Base-by-base conservation (phyloP, 306 rosid species). In the Trifolium repens region DNA sequence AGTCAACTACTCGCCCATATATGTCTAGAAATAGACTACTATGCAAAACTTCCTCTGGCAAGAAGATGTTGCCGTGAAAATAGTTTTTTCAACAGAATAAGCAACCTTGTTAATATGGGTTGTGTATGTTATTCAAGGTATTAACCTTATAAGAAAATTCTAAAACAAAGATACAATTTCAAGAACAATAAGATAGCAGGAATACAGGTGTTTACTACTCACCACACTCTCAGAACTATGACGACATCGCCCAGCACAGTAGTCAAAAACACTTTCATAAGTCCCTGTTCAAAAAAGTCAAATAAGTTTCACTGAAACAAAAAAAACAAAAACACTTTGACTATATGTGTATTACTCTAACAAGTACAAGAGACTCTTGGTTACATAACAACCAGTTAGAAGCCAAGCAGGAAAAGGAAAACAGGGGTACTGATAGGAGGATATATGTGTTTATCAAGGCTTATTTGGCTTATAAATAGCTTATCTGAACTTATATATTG, bases 161-260 rank as follows among this genome's bases (percentile, higher is more conserved):
- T 71, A 62, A 66, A 47, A 52, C 7, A 55, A 42, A 73, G 74
- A 60, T 14, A 54, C 59, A 67, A 68, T 39, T 67, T 73, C 34
- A 84, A 37, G 50, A 54, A 61, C 44, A 67, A 47, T 9, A 7
- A 50, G 32, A 71, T 64, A 35, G 30, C 47, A 57, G 60, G 81
- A 80, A 70, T 37, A 57, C 71, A 47, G 43, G 10, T 71, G 81
- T 43, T 71, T 54, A 76, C 94, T 54, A 76, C 94, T 86, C 84
- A 94, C 98, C 84, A 94, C 98, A 86, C 98, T 94, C 82, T 90
- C 98, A 61, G 98, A 90, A 77, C 92, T 94, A 84, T 94, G 98
- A 67, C 97, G 97, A 72, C 98, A 94, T 80, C 98, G 87, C 73
- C 93, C 96, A 80, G 91, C 81, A 65, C 98, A 94, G 79, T 86